These are phyloP conservation scores for Umbelopsis ramanniana DNA, from an alignment of 192 early-diverging fungal genomes.

Conservation along the genomic window DNA sequence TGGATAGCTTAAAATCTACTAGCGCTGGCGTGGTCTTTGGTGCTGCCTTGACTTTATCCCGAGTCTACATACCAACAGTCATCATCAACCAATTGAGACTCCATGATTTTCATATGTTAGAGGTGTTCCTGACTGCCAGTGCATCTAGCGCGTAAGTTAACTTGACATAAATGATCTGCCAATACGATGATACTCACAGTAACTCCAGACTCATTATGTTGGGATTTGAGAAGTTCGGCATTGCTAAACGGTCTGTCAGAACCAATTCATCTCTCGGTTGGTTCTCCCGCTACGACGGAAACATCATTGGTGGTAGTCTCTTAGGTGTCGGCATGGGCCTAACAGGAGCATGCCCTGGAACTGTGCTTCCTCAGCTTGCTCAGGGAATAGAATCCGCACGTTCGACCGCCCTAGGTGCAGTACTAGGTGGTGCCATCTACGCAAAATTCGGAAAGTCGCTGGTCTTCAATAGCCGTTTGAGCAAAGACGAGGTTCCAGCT, in stretches of 20 bases:
- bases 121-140: constrained; percentile 10
- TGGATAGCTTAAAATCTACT: neutral
- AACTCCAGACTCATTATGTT: neutral
- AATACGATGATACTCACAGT: neutral
- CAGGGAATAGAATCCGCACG: constrained; percentile 1
- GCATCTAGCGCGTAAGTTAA: constrained; percentile 9
- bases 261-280: neutral
- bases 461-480: neutral
- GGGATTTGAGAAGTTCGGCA: neutral
- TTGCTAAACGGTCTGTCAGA: neutral
- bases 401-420: neutral
- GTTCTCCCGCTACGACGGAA: constrained; percentile 6
- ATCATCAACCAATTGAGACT: neutral
- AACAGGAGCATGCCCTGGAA: constrained; percentile 7
- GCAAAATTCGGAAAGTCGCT: constrained; percentile 1
- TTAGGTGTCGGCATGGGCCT: neutral
- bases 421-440: neutral
- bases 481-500: neutral
- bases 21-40: neutral
- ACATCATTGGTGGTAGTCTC: neutral
- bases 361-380: constrained; percentile 12
- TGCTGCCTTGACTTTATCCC: neutral
- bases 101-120: constrained; percentile 1
- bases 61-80: constrained; percentile 6
- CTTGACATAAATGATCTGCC: neutral